Conservation (phyloP, 2,329 filamentous ascomycete species). For the Aspergillus tanneri region DNA sequence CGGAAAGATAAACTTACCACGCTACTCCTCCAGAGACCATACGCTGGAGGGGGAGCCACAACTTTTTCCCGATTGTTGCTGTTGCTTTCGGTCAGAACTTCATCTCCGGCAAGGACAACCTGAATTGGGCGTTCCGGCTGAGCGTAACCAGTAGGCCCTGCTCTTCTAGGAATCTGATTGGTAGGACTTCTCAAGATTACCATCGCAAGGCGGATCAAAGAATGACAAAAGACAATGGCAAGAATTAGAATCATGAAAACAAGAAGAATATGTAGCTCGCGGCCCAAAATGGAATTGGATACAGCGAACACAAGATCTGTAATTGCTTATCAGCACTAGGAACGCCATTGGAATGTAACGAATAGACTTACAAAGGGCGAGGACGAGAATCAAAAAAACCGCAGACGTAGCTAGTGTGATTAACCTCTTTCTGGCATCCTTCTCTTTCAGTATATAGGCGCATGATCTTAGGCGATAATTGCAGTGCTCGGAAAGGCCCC, state of each 20-base stretch:
- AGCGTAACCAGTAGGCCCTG: constrained; percentile 63
- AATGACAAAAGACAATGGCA: constrained; percentile 78
- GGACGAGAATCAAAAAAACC: constrained; percentile 57
- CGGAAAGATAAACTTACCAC: constrained; percentile 61
- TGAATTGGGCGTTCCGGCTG: constrained; percentile 72
- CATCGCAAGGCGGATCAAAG: constrained; percentile 71
- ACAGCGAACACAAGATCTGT: constrained; percentile 72
- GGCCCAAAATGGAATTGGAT: constrained; percentile 61
- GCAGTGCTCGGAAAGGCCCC: constrained; percentile 8
- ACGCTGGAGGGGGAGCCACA: constrained; percentile 69
- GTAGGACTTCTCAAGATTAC: constrained; percentile 52
- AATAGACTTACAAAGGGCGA: constrained; percentile 63
- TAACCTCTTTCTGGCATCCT: constrained; percentile 55
- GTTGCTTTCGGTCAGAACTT: constrained; percentile 52
- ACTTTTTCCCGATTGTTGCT: constrained; percentile 55
- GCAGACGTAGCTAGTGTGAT: constrained; percentile 66
- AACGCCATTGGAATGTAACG: background rate
- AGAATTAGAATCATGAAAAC: constrained; percentile 73
- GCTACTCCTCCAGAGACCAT: constrained; percentile 79
- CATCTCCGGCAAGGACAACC: constrained; percentile 71
- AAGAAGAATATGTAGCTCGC: constrained; percentile 76
- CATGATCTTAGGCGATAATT: constrained; percentile 17
- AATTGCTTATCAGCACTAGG: constrained; percentile 11
- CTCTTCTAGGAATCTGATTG: constrained; percentile 48
- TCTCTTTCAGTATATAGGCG: constrained; percentile 53